Evolutionary conservation across 2,329 filamentous ascomycete species (phyloP).

Genomic region (Diplocarpon rosae): DNA sequence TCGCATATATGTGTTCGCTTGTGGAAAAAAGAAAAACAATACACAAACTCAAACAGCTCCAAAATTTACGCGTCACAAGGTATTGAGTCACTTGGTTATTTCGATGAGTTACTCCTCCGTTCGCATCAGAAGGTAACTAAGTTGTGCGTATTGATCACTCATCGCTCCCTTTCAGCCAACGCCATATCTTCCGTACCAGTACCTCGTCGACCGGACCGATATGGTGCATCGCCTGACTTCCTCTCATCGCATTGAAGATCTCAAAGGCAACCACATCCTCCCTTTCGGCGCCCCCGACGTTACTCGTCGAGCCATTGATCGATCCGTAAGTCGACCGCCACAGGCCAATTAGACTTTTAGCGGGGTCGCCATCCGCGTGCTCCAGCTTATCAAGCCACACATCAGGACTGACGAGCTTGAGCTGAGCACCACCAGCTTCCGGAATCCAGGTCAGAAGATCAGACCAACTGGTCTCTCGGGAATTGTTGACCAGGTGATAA

Average conservation of each 20-base stretch:
- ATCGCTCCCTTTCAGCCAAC: constrained; percentile 4
- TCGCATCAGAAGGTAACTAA: too few species aligned
- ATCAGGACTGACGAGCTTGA: constrained; percentile 34
- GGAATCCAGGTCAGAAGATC: constrained; percentile 36
- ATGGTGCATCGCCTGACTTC: constrained; percentile 28
- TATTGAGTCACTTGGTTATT: too few species aligned
- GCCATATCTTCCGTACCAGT: constrained; percentile 34
- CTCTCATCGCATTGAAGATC: constrained; percentile 25
- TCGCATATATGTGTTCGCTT: too few species aligned
- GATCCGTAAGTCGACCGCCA: constrained; percentile 35
- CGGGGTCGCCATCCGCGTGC: constrained; percentile 30
- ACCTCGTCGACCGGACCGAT: constrained; percentile 33
- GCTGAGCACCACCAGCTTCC: constrained; percentile 10
- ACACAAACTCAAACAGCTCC: too few species aligned
- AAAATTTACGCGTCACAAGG: too few species aligned
- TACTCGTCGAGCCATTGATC: constrained; percentile 7
- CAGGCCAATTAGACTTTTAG: constrained; percentile 33
- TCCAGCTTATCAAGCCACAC: constrained; percentile 28
- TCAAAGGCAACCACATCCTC: constrained; percentile 5
- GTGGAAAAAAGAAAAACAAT: too few species aligned
- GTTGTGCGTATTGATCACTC: too few species aligned
- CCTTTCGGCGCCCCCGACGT: background rate
- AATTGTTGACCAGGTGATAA: constrained; percentile 31
- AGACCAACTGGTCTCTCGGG: constrained; percentile 33
- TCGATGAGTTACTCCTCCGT: too few species aligned